These are phyloP conservation scores for Solanum peruvianum DNA, from an alignment of 257 asterid species.

Conservation along the genomic window DNA sequence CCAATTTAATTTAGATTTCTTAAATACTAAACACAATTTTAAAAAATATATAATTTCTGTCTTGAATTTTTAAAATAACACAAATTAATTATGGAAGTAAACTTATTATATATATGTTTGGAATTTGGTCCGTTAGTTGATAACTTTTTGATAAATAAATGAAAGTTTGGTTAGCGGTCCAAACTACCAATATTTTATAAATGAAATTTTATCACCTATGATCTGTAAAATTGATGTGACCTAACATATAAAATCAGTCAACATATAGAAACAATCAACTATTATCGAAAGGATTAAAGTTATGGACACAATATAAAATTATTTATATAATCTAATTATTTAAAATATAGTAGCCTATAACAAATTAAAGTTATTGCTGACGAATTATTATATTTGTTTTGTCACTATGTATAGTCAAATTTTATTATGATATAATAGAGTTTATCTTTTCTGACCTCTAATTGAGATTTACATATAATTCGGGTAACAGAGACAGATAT, in stretches of 20 bases:
- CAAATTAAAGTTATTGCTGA: background rate
- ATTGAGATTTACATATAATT: too few species aligned
- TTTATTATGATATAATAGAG: background rate
- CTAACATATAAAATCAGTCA: background rate
- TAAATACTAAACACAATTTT: background rate
- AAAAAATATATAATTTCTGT: too few species aligned
- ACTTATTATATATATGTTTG: background rate
- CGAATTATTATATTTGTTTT: too few species aligned
- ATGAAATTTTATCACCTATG: background rate
- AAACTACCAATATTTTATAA: background rate
- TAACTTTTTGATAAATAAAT: background rate
- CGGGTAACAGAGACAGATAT: too few species aligned
- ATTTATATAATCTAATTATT: too few species aligned
- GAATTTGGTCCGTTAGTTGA: background rate
- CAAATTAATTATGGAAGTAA: background rate
- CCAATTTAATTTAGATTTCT: background rate
- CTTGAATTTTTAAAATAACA: background rate
- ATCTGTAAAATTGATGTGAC: background rate
- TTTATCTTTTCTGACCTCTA: background rate
- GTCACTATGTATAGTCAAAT: background rate
- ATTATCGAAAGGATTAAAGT: background rate
- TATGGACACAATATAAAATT: background rate
- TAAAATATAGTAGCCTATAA: background rate
- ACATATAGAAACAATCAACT: background rate
- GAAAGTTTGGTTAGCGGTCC: background rate